Conservation (phyloP, 83 land plant species). For the Picea abies region DNA sequence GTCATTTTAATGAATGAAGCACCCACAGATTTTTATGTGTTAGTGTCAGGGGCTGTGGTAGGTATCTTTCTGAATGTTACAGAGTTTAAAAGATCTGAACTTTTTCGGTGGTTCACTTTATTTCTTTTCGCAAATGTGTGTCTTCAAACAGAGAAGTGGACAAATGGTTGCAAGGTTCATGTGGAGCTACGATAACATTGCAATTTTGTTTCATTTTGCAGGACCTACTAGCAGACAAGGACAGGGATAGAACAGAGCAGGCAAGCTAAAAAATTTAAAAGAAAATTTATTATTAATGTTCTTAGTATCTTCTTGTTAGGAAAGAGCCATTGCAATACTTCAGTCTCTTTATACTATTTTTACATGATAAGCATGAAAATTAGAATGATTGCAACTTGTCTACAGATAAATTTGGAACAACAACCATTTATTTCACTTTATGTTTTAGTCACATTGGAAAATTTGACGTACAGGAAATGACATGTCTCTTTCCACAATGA, state of each 20-base stretch:
- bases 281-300: neutral
- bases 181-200: neutral
- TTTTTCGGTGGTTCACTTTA: neutral
- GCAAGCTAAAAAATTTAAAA: slow-evolving; percentile 22
- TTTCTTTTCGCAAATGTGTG: neutral
- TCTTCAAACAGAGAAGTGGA: neutral
- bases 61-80: slow-evolving; percentile 5
- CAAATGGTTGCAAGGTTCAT: neutral
- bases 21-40: slow-evolving; percentile 71
- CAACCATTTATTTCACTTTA: neutral
- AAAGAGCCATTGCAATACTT: neutral
- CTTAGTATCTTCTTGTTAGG: neutral
- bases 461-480: neutral
- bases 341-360: neutral
- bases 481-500: neutral
- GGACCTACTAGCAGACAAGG: slow-evolving; percentile 40
- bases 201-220: slow-evolving; percentile 19
- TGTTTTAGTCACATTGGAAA: neutral
- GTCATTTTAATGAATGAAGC: slow-evolving; percentile 79
- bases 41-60: slow-evolving; percentile 70
- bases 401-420: neutral
- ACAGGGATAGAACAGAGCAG: slow-evolving; percentile 44
- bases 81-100: neutral
- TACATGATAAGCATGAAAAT: neutral
- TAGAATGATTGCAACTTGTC: neutral